These are phyloP conservation scores for Gaertneriomyces sp. DNA, from an alignment of 192 early-diverging fungal genomes.

Conservation along the genomic window DNA sequence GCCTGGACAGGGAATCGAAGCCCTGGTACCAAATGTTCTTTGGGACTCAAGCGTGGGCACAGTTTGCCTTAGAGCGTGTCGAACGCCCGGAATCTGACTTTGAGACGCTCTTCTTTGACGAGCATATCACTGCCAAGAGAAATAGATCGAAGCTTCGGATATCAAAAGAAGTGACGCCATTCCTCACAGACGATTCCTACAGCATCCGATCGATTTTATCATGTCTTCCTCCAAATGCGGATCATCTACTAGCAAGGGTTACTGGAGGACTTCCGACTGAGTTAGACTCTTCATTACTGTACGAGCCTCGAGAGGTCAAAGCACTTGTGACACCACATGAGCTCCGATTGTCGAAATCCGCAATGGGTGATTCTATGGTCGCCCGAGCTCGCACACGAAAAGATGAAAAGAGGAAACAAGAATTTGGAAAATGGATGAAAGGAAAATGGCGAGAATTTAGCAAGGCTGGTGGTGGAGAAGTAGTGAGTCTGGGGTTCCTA, in stretches of 20 bases:
- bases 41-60: conserved; percentile 74
- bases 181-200: conserved; percentile 46
- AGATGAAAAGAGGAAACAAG: conserved; percentile 46
- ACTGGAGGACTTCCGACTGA: too few relatives aligned
- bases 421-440: conserved; percentile 53
- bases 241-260: too few relatives aligned
- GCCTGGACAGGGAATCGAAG: conserved; percentile 51
- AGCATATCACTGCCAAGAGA: conserved; percentile 73
- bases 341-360: too few relatives aligned
- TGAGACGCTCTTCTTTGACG: conserved; percentile 78
- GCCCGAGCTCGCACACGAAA: background rate
- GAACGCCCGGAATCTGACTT: conserved; percentile 59
- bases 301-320: too few relatives aligned
- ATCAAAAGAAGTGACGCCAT: conserved; percentile 63
- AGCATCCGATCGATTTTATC: conserved; percentile 39
- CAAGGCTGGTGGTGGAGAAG: conserved; percentile 39
- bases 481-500: conserved; percentile 36
- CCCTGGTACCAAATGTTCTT: conserved; percentile 43
- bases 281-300: too few relatives aligned
- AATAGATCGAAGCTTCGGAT: conserved; percentile 72
- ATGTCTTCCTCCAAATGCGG: background rate
- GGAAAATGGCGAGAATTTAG: conserved; percentile 46
- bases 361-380: too few relatives aligned
- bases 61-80: conserved; percentile 71
- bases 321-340: too few relatives aligned